Conservation (phyloP, 2,329 filamentous ascomycete species). For the Plectosphaerella sp. region DNA sequence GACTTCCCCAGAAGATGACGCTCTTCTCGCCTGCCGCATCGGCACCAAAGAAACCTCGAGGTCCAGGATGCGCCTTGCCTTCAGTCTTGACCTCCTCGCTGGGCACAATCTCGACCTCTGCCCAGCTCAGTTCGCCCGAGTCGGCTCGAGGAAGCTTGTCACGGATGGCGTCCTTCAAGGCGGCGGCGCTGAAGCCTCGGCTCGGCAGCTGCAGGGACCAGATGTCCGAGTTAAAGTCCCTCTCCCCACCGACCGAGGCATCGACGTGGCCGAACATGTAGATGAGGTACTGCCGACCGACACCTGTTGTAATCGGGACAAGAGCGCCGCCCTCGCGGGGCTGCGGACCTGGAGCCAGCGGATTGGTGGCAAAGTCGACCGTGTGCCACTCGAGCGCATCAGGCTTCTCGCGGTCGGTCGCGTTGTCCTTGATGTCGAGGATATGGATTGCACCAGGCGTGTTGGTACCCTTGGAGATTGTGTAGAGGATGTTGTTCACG, state of each 20-base stretch:
- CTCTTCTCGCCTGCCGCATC: slow-evolving; percentile 37
- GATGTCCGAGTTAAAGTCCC: slow-evolving; percentile 33
- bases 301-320: slow-evolving; percentile 42
- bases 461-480: slow-evolving; percentile 30
- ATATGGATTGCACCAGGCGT: slow-evolving; percentile 29
- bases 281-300: slow-evolving; percentile 46
- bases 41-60: slow-evolving; percentile 33
- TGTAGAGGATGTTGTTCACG: slow-evolving; percentile 39
- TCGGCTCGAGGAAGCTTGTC: slow-evolving; percentile 33
- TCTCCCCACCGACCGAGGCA: slow-evolving; percentile 13
- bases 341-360: slow-evolving; percentile 32
- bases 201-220: slow-evolving; percentile 50
- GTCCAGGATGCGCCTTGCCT: slow-evolving; percentile 35
- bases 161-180: slow-evolving; percentile 44
- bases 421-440: slow-evolving; percentile 25
- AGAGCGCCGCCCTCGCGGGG: slow-evolving; percentile 37
- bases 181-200: slow-evolving; percentile 37
- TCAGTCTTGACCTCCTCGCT: slow-evolving; percentile 35
- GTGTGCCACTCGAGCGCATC: slow-evolving; percentile 28
- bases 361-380: slow-evolving; percentile 28
- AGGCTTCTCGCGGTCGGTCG: slow-evolving; percentile 22
- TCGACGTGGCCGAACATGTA: slow-evolving; percentile 37
- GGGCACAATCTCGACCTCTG: slow-evolving; percentile 41
- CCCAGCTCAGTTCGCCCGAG: slow-evolving; percentile 44
- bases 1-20: slow-evolving; percentile 49